A percentile compares a stretch with the other conserved stretches of the same genome.
Evolutionary conservation across 768 basidiomycete species (phyloP).

Genomic region (Kondoa malvinella): DNA sequence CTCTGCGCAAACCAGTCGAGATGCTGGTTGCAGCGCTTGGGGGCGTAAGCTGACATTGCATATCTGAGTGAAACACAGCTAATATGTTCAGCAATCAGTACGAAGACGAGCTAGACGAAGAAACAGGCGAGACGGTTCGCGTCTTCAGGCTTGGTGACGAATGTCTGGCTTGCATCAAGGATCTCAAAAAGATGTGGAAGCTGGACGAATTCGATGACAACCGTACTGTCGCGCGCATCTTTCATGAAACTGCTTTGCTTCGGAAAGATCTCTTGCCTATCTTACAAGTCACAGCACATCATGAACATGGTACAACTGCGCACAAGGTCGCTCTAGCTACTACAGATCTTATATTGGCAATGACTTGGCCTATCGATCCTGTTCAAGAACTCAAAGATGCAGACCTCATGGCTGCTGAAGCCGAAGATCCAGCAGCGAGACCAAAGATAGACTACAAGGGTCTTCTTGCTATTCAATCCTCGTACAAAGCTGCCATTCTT

Average conservation of each 20-base stretch:
- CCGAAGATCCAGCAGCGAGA: constrained; percentile 51
- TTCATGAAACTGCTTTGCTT: constrained; percentile 71
- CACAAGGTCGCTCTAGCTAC: constrained; percentile 55
- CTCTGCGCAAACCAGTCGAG: neutral
- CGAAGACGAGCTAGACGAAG: constrained; percentile 12
- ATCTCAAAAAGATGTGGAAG: constrained; percentile 87
- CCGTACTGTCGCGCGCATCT: constrained; percentile 80
- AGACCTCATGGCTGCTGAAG: constrained; percentile 41
- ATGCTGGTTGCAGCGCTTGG: neutral
- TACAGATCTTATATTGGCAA: constrained; percentile 76
- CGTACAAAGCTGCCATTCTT: constrained; percentile 72
- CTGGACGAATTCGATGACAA: constrained; percentile 95
- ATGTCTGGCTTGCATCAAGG: constrained; percentile 55
- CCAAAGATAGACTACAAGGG: constrained; percentile 56
- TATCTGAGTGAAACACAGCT: too few relatives aligned
- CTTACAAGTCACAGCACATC: constrained; percentile 54
- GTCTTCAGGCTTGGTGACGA: constrained; percentile 20
- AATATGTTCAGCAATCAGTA: too few relatives aligned
- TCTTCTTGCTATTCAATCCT: constrained; percentile 57
- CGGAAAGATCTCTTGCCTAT: constrained; percentile 77
- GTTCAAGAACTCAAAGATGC: constrained; percentile 76
- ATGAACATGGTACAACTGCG: constrained; percentile 32
- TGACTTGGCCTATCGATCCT: constrained; percentile 98
- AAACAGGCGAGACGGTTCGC: neutral
- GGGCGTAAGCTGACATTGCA: neutral